Percentiles rank a stretch among this genome's conserved stretches.
Conservation (phyloP, 768 basidiomycete species). For the Mrakia frigida region DNA sequence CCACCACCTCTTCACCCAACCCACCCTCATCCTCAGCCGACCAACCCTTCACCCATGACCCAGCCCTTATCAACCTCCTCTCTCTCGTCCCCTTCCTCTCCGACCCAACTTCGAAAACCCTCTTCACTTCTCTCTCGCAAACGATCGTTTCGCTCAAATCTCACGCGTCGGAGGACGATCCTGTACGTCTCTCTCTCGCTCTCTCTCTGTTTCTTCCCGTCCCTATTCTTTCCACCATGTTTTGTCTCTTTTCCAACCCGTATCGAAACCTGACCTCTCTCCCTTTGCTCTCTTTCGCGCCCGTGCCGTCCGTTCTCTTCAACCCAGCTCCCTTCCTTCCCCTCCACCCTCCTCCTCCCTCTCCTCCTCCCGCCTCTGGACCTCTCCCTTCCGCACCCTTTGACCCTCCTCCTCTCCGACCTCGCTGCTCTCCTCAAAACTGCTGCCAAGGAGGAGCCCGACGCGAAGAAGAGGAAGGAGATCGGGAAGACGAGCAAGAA, state of each 20-base stretch:
- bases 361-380: slow-evolving; percentile 18
- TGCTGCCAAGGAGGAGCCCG: neutral
- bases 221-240: too few relatives aligned
- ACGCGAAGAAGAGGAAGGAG: neutral
- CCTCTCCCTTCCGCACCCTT: neutral
- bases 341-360: neutral
- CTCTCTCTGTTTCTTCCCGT: neutral
- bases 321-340: neutral
- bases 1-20: neutral
- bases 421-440: neutral
- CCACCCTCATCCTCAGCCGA: neutral
- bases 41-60: neutral
- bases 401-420: slow-evolving; percentile 23
- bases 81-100: slow-evolving; percentile 29
- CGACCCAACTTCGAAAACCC: slow-evolving; percentile 18
- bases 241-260: too few relatives aligned
- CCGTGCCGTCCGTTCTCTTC: neutral
- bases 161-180: neutral
- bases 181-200: neutral
- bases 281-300: neutral
- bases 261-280: too few relatives aligned
- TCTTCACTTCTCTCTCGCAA: slow-evolving; percentile 12
- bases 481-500: slow-evolving; percentile 4
- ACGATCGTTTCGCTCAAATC: slow-evolving; percentile 12
- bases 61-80: slow-evolving; percentile 23